Conservation (phyloP, 805 yeast genomes). For the Saccharomyces jurei region DNA sequence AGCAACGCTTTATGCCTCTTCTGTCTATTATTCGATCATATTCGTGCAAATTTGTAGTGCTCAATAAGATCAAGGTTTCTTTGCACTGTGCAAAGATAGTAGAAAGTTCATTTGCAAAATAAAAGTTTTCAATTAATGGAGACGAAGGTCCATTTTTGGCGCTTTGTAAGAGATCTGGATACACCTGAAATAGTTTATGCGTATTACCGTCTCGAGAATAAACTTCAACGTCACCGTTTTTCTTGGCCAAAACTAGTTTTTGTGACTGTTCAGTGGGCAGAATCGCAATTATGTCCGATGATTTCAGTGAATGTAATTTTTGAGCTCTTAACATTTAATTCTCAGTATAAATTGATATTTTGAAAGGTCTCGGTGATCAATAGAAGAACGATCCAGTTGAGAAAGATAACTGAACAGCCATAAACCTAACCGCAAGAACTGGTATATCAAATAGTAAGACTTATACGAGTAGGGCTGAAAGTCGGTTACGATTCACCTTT, state of each 20-base stretch:
- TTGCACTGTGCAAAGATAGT: conserved; percentile 26
- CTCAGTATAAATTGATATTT: neutral
- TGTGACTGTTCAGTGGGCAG: conserved; percentile 21
- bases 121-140: conserved; percentile 12
- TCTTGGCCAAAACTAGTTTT: conserved; percentile 21
- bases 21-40: conserved; percentile 28
- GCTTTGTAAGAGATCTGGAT: conserved; percentile 20
- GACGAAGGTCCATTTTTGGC: conserved; percentile 12
- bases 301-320: conserved; percentile 11
- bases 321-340: conserved; percentile 19
- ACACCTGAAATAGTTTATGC: conserved; percentile 21
- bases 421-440: neutral
- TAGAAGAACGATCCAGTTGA: neutral
- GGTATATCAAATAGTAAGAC: neutral
- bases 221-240: conserved; percentile 24
- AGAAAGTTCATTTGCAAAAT: conserved; percentile 18
- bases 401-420: neutral
- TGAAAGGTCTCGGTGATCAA: neutral
- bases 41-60: conserved; percentile 25
- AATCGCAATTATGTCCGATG: conserved; percentile 20
- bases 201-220: conserved; percentile 19
- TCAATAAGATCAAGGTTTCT: conserved; percentile 19
- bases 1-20: conserved; percentile 22
- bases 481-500: neutral
- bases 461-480: neutral